A percentile compares a stretch with the other conserved stretches of the same genome.
Conservation (phyloP, 805 yeast species). For the Tetrapisispora iriomotensis region DNA sequence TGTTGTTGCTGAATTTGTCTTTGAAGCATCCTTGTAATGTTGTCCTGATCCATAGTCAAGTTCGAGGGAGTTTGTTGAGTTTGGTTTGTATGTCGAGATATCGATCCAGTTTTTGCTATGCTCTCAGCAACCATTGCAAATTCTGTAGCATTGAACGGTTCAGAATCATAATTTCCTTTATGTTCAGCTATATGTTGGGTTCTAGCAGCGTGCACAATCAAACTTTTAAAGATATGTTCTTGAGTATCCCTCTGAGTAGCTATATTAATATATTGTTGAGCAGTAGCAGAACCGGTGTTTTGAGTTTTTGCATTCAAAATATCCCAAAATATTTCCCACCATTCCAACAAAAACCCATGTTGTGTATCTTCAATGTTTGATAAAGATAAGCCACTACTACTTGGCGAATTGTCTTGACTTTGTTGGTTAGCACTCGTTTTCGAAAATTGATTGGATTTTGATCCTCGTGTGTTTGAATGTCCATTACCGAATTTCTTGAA, state of each 20-base stretch:
- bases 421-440: too few relatives aligned
- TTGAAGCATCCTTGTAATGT: conserved; percentile 6
- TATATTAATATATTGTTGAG: conserved; percentile 62
- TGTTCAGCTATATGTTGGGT: conserved; percentile 35
- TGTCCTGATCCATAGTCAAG: not conserved
- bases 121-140: conserved; percentile 4
- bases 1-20: conserved; percentile 2
- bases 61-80: not conserved
- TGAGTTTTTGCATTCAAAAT: conserved; percentile 73
- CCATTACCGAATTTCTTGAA: not conserved
- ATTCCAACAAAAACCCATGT: conserved; percentile 77
- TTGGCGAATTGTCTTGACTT: not conserved
- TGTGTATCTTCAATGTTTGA: conserved; percentile 54
- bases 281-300: conserved; percentile 50
- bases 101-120: conserved; percentile 2
- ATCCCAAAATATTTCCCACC: conserved; percentile 98
- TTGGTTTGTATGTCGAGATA: not conserved
- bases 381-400: not conserved
- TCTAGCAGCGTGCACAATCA: conserved; percentile 36
- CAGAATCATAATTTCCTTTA: conserved; percentile 30
- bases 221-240: conserved; percentile 41
- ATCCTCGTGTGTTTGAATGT: not conserved
- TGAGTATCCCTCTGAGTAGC: conserved; percentile 51
- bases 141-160: conserved; percentile 21
- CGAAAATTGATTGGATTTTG: not conserved